Percentiles rank a stretch among this genome's conserved stretches.
Evolutionary conservation across 441 rosid species (phyloP).

Genomic region (Viola pubescens): DNA sequence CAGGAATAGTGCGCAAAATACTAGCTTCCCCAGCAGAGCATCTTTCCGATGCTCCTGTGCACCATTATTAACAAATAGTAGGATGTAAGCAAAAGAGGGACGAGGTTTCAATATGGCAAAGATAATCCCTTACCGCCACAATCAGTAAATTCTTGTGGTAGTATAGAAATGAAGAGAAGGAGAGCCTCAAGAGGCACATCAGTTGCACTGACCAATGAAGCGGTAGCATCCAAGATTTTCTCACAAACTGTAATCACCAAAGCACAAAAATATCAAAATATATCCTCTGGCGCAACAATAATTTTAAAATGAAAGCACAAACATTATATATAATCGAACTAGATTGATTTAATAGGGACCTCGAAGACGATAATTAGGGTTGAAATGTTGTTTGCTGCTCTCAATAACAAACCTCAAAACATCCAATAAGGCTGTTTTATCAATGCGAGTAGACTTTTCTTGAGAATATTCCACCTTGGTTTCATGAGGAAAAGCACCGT

Average conservation of each 20-base stretch:
- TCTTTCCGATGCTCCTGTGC: too few relatives aligned
- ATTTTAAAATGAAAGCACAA: slow-evolving; percentile 12
- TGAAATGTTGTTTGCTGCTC: slow-evolving; percentile 95
- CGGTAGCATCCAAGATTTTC: slow-evolving; percentile 62
- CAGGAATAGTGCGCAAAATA: too few relatives aligned
- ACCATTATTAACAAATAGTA: background rate
- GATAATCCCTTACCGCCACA: slow-evolving; percentile 54
- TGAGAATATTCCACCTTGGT: slow-evolving; percentile 24
- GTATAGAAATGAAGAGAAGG: slow-evolving; percentile 62
- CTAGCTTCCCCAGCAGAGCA: too few relatives aligned
- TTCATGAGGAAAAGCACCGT: slow-evolving; percentile 26
- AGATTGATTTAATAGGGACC: slow-evolving; percentile 42
- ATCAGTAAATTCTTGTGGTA: slow-evolving; percentile 83
- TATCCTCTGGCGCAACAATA: slow-evolving; percentile 1
- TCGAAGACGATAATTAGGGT: slow-evolving; percentile 83
- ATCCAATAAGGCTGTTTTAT: slow-evolving; percentile 51
- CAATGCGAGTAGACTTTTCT: slow-evolving; percentile 23
- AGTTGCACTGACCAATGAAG: slow-evolving; percentile 39
- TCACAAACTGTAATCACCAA: slow-evolving; percentile 46
- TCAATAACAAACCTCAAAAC: slow-evolving; percentile 69
- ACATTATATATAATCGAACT: slow-evolving; percentile 19
- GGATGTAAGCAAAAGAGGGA: slow-evolving; percentile 5
- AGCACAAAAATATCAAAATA: slow-evolving; percentile 10
- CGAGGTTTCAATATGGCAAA: slow-evolving; percentile 7
- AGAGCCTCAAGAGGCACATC: slow-evolving; percentile 66